These are phyloP conservation scores for Ustilaginoidea virens DNA, from an alignment of 2,329 filamentous ascomycete genomes.

Conservation along the genomic window DNA sequence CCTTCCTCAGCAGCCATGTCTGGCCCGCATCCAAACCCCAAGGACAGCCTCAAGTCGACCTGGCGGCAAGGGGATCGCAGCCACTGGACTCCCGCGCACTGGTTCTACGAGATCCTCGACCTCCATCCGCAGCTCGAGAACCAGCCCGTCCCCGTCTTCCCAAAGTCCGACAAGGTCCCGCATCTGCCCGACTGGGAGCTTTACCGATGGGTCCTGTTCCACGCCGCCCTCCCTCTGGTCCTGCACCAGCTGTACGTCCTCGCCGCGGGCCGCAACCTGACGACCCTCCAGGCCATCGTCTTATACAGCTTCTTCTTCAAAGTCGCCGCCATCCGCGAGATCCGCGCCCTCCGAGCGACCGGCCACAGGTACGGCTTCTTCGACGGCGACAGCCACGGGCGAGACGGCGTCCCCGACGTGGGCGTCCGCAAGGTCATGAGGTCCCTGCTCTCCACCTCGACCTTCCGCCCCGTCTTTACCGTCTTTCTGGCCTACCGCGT, in stretches of 20 bases:
- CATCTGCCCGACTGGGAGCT: conserved; percentile 13
- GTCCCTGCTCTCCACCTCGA: conserved; percentile 8
- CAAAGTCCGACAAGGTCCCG: conserved; percentile 18
- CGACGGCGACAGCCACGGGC: conserved; percentile 13
- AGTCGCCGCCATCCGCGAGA: conserved; percentile 13
- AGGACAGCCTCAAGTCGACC: conserved; percentile 10
- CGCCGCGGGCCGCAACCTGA: conserved; percentile 6
- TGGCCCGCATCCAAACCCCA: conserved; percentile 4
- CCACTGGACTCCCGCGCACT: conserved; percentile 8
- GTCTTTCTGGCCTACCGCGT: conserved; percentile 12
- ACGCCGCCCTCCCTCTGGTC: conserved; percentile 12
- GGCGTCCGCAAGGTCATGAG: conserved; percentile 10
- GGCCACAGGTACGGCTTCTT: conserved; percentile 15
- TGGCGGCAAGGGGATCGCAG: conserved; percentile 7
- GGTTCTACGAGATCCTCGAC: conserved; percentile 7
- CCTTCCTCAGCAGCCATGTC: no score
- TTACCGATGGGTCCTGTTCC: conserved; percentile 17
- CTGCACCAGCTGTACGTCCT: conserved; percentile 8
- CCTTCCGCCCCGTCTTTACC: conserved; percentile 9
- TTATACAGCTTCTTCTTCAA: conserved; percentile 18
- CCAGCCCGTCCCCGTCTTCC: conserved; percentile 11
- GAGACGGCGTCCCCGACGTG: conserved; percentile 19
- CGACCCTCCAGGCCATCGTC: conserved; percentile 3
- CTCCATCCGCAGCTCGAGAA: conserved; percentile 6
- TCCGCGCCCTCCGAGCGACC: conserved; percentile 12